These are phyloP conservation scores for Pestalotiopsis sp. DNA, from an alignment of 2,329 filamentous ascomycete species.

Conservation along the genomic window DNA sequence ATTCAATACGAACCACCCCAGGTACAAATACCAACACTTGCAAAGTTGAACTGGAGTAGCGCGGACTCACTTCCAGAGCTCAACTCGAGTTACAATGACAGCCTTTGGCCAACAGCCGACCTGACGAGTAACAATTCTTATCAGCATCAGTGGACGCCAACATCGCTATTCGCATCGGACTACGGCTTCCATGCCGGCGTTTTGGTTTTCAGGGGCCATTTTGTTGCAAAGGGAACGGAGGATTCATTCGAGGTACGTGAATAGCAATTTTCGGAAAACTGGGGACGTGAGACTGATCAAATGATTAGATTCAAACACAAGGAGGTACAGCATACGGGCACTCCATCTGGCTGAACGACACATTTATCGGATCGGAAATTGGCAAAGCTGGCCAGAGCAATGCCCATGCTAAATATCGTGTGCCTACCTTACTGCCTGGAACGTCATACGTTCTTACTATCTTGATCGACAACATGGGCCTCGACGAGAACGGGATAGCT, in stretches of 20 bases:
- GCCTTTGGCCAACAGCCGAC: not conserved
- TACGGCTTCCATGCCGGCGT: slow-evolving; percentile 75
- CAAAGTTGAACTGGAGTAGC: not conserved
- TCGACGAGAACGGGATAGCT: slow-evolving; percentile 62
- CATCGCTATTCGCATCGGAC: slow-evolving; percentile 68
- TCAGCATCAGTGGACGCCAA: slow-evolving; percentile 60
- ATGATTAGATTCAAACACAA: not conserved
- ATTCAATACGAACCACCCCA: not conserved
- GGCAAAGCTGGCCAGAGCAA: not conserved
- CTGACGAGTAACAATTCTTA: not conserved
- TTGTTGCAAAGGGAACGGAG: slow-evolving; percentile 58
- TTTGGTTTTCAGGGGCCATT: slow-evolving; percentile 71
- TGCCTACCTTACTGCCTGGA: not conserved
- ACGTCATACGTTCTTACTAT: slow-evolving; percentile 65
- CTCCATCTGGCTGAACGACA: not conserved
- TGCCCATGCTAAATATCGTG: not conserved
- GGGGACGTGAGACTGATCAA: not conserved
- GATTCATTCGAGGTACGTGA: not conserved
- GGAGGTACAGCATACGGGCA: slow-evolving; percentile 2
- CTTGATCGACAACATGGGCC: slow-evolving; percentile 72
- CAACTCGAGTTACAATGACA: not conserved
- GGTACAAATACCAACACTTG: not conserved
- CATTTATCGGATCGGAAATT: not conserved
- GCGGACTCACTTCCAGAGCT: slow-evolving; percentile 8
- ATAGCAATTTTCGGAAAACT: not conserved